Percentiles rank a stretch among this genome's conserved stretches.
Evolutionary conservation across 108 stramenopile genomes (phyloP).

Genomic region (Tribonema minus): DNA sequence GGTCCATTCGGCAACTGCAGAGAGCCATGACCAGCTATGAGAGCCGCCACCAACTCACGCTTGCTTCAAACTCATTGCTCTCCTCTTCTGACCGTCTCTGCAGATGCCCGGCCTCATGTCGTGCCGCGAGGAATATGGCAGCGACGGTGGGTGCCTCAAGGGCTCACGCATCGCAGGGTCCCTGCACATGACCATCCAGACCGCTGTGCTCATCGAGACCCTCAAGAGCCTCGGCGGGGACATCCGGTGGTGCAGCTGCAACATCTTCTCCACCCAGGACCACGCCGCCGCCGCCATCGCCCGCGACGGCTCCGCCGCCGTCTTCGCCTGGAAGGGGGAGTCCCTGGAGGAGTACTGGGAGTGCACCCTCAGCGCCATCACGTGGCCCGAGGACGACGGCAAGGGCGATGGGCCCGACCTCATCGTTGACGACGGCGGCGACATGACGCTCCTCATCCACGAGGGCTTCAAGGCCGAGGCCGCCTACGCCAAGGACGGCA

Average conservation of each 20-base stretch:
- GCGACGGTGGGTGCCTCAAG: constrained; percentile 65
- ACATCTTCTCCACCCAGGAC: constrained; percentile 99
- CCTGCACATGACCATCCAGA: constrained; percentile 99
- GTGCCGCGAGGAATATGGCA: constrained; percentile 84
- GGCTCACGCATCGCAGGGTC: constrained; percentile 85
- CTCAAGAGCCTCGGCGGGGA: constrained; percentile 90
- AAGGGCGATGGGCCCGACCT: constrained; percentile 97
- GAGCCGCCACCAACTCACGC: no score
- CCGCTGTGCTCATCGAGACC: constrained; percentile 99
- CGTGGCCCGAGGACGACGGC: constrained; percentile 93
- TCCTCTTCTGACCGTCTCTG: no score
- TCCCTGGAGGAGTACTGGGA: constrained; percentile 99
- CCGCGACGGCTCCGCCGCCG: constrained; percentile 91
- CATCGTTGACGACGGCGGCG: constrained; percentile 99
- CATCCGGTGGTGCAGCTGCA: constrained; percentile 99
- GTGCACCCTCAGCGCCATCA: constrained; percentile 93
- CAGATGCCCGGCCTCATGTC: constrained; percentile 99
- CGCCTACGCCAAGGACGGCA: constrained; percentile 87
- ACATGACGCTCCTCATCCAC: constrained; percentile 99
- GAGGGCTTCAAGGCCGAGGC: constrained; percentile 99
- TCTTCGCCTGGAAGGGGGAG: constrained; percentile 99
- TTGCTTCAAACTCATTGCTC: no score
- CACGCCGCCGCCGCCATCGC: constrained; percentile 99
- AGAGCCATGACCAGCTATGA: no score
- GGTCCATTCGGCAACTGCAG: no score